Percentiles rank a stretch among this genome's conserved stretches.
phyloP scores from a whole-genome alignment of 2,329 filamentous ascomycete genomes.

The Sclerotiophoma versabilis region DNA sequence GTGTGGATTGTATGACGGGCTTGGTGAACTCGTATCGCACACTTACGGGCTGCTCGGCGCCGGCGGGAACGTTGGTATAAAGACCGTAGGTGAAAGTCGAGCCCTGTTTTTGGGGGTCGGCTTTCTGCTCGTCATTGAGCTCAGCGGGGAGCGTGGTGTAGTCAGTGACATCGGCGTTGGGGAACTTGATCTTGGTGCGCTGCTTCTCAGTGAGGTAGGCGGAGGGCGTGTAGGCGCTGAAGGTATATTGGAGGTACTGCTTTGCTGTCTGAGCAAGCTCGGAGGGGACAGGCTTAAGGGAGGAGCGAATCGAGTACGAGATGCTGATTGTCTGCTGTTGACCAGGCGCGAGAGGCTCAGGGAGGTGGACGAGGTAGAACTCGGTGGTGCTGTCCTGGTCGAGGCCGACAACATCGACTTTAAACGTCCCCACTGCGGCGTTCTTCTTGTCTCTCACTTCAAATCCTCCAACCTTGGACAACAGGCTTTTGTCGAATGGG shows the following conservation, averaged over 20 bases:
- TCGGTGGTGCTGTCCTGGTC: slow-evolving; percentile 59
- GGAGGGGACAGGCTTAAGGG: slow-evolving; percentile 81
- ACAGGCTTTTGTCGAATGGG: slow-evolving; percentile 78
- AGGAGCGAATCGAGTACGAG: slow-evolving; percentile 79
- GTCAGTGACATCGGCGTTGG: slow-evolving; percentile 78
- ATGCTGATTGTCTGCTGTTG: slow-evolving; percentile 87
- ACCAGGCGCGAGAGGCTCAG: slow-evolving; percentile 75
- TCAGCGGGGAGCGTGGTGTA: slow-evolving; percentile 75
- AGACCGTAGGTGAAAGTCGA: slow-evolving; percentile 88
- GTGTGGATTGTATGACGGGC: slow-evolving; percentile 79
- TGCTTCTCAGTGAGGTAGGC: slow-evolving; percentile 89
- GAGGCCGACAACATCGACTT: slow-evolving; percentile 70
- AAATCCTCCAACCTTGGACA: slow-evolving; percentile 80
- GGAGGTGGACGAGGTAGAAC: slow-evolving; percentile 85
- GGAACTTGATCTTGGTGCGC: slow-evolving; percentile 95
- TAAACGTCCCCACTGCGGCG: slow-evolving; percentile 69
- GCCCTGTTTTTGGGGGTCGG: slow-evolving; percentile 82
- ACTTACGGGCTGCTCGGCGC: slow-evolving; percentile 72
- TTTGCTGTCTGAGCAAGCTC: slow-evolving; percentile 82
- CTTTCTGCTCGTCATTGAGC: slow-evolving; percentile 64
- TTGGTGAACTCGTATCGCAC: slow-evolving; percentile 97
- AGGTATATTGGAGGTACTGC: slow-evolving; percentile 85
- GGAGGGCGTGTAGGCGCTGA: slow-evolving; percentile 84
- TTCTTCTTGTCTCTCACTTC: slow-evolving; percentile 95
- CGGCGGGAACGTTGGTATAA: slow-evolving; percentile 82